These are phyloP conservation scores for Pneumocystis sp. DNA, from an alignment of 1,139 yeast species.

Conservation along the genomic window DNA sequence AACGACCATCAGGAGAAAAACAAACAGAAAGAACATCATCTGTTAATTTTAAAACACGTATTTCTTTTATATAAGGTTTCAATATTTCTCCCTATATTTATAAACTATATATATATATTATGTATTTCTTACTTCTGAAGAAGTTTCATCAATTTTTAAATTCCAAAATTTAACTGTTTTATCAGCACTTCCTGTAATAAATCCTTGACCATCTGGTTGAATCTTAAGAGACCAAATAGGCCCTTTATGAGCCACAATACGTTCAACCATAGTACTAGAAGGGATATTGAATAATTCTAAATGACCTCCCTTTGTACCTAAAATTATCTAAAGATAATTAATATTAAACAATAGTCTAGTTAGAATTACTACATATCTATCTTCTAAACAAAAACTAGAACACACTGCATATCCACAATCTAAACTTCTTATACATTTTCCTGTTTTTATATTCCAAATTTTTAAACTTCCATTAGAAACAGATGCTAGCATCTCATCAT, in stretches of 20 bases:
- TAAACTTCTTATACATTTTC: constrained; percentile 67
- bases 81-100: constrained; percentile 45
- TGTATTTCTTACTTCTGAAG: constrained; percentile 11
- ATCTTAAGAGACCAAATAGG: constrained; percentile 88
- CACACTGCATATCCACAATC: constrained; percentile 80
- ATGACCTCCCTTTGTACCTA: constrained; percentile 84
- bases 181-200: constrained; percentile 91
- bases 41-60: constrained; percentile 64
- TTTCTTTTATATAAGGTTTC: constrained; percentile 49
- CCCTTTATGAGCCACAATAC: constrained; percentile 69
- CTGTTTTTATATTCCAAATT: constrained; percentile 69
- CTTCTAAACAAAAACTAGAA: constrained; percentile 79
- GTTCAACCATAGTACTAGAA: constrained; percentile 54
- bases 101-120: constrained; percentile 29
- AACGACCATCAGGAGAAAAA: constrained; percentile 68
- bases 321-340: constrained; percentile 26
- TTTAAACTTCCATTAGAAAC: constrained; percentile 84
- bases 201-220: constrained; percentile 67
- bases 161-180: constrained; percentile 83
- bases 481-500: constrained; percentile 65
- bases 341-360: background rate
- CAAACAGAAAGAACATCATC: constrained; percentile 75
- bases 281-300: constrained; percentile 78
- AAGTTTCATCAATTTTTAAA: constrained; percentile 49
- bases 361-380: constrained; percentile 28